Evolutionary conservation across 1,139 yeast genomes (phyloP).

Genomic region (Debaryomyces sp.): DNA sequence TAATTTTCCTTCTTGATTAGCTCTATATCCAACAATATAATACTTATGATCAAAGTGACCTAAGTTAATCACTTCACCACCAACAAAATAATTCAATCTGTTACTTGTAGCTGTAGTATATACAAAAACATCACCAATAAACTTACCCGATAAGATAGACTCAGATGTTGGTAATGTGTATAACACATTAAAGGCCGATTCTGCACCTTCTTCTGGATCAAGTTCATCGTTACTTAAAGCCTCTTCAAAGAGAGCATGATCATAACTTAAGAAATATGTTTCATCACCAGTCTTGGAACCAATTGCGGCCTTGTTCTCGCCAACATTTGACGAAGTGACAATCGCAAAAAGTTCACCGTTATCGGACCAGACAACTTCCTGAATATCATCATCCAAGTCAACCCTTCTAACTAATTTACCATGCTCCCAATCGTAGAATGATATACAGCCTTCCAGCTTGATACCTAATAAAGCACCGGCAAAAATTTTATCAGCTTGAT

Average conservation of each 20-base stretch:
- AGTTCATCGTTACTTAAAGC: slow-evolving; percentile 61
- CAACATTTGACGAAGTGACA: slow-evolving; percentile 51
- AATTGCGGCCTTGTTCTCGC: slow-evolving; percentile 20
- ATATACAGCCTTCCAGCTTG: slow-evolving; percentile 77
- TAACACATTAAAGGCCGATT: slow-evolving; percentile 80
- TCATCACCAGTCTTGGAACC: slow-evolving; percentile 50
- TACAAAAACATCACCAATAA: slow-evolving; percentile 96
- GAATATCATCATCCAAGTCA: slow-evolving; percentile 70
- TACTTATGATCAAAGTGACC: slow-evolving; percentile 91
- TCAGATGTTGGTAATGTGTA: slow-evolving; percentile 75
- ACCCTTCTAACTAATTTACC: slow-evolving; percentile 85
- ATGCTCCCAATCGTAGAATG: slow-evolving; percentile 92
- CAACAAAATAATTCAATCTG: slow-evolving; percentile 91
- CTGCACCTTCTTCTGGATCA: slow-evolving; percentile 86
- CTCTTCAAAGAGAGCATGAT: slow-evolving; percentile 65
- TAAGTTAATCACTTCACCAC: slow-evolving; percentile 88
- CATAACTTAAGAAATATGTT: slow-evolving; percentile 80
- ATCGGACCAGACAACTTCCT: slow-evolving; percentile 89
- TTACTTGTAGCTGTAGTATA: slow-evolving; percentile 81
- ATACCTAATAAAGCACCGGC: slow-evolving; percentile 88
- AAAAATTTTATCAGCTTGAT: slow-evolving; percentile 77
- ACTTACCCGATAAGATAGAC: slow-evolving; percentile 81
- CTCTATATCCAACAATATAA: slow-evolving; percentile 86
- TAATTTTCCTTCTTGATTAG: slow-evolving; percentile 80
- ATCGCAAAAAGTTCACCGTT: slow-evolving; percentile 88